Evolutionary conservation across 73 alveolate genomes (phyloP).

Genomic region (Blepharisma stoltei): DNA sequence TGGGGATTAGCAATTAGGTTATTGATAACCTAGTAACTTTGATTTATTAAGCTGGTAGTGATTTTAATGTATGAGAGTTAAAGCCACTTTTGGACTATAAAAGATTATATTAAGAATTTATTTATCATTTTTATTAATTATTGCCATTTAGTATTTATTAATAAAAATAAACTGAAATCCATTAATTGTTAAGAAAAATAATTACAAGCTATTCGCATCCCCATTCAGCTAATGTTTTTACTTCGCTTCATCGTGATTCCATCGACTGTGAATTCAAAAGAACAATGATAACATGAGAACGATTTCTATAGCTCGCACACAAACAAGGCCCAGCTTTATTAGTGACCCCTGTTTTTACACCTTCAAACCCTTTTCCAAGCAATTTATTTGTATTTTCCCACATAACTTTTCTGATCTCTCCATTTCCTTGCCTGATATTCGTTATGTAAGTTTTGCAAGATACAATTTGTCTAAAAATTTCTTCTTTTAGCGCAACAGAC

Average conservation of each 20-base stretch:
- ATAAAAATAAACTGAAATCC: too few species aligned
- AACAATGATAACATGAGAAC: constrained; percentile 33
- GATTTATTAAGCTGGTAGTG: too few species aligned
- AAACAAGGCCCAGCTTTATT: constrained; percentile 55
- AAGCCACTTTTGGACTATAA: too few species aligned
- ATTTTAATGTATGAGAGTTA: too few species aligned
- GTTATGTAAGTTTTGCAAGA: constrained; percentile 30
- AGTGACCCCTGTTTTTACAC: constrained; percentile 58
- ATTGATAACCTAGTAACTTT: too few species aligned
- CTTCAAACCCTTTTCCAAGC: constrained; percentile 42
- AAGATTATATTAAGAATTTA: too few species aligned
- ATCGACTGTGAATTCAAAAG: constrained; percentile 39
- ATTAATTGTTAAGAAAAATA: too few species aligned
- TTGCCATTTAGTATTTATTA: too few species aligned
- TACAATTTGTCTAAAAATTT: constrained; percentile 16
- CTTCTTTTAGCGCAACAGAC: constrained; percentile 10
- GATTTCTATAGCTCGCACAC: constrained; percentile 35
- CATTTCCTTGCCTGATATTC: constrained; percentile 13
- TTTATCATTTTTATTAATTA: too few species aligned
- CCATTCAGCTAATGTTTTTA: too few species aligned
- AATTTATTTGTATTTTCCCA: constrained; percentile 61
- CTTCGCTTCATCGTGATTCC: constrained; percentile 58
- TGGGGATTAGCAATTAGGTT: too few species aligned
- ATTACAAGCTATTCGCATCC: too few species aligned
- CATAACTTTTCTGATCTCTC: not conserved